These are phyloP conservation scores for Leptographium procerum DNA, from an alignment of 2,329 filamentous ascomycete genomes.

Conservation along the genomic window DNA sequence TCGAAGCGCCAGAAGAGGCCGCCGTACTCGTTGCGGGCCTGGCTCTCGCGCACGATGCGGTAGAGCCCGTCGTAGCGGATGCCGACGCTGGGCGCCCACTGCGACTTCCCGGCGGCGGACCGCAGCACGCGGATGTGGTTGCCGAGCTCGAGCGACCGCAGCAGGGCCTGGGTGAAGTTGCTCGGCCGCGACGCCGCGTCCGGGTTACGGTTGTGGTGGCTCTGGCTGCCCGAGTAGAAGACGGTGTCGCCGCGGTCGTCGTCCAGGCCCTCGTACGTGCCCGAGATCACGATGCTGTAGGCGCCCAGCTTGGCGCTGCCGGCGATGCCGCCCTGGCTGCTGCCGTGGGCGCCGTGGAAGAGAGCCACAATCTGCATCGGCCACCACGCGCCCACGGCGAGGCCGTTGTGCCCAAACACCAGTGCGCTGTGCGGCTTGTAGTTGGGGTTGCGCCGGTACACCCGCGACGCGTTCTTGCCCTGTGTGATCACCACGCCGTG, in stretches of 20 bases:
- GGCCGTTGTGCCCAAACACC: slow-evolving; percentile 21
- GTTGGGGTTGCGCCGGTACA: slow-evolving; percentile 13
- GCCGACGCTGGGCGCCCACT: slow-evolving; percentile 15
- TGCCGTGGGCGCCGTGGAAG: slow-evolving; percentile 42
- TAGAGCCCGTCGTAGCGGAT: slow-evolving; percentile 27
- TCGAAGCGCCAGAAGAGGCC: slow-evolving; percentile 13
- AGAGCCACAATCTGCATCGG: slow-evolving; percentile 38
- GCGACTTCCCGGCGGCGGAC: slow-evolving; percentile 7
- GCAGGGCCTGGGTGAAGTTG: slow-evolving; percentile 13
- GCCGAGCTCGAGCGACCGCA: slow-evolving; percentile 7
- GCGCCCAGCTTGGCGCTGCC: slow-evolving; percentile 34
- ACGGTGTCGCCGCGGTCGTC: slow-evolving; percentile 15
- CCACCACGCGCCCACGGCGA: slow-evolving; percentile 36
- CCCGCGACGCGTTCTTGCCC: neutral
- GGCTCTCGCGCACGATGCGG: slow-evolving; percentile 9
- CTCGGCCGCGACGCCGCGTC: neutral
- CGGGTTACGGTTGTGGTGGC: slow-evolving; percentile 4
- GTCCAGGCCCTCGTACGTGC: slow-evolving; percentile 16
- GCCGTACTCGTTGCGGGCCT: slow-evolving; percentile 7
- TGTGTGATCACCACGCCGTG: slow-evolving; percentile 14
- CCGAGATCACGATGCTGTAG: slow-evolving; percentile 39
- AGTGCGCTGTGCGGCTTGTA: slow-evolving; percentile 10
- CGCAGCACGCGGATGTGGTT: slow-evolving; percentile 20
- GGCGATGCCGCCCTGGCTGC: slow-evolving; percentile 36
- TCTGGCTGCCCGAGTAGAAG: slow-evolving; percentile 18